Conservation (phyloP, 1,284 basidiomycete genomes). For the Takashimella koratensis region DNA sequence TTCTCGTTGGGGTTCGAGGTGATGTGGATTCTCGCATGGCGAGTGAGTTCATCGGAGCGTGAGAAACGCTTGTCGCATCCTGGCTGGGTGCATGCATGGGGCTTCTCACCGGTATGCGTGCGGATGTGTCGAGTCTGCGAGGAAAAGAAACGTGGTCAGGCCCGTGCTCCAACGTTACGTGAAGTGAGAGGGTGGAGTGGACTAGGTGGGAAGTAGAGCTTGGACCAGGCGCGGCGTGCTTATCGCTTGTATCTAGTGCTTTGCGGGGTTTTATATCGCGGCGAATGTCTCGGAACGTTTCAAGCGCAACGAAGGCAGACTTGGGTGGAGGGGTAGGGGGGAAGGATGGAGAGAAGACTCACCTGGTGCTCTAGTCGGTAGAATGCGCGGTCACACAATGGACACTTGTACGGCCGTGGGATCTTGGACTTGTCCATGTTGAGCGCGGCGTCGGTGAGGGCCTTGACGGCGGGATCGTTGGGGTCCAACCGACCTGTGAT, state of each 20-base stretch:
- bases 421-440: slow-evolving; percentile 54
- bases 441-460: slow-evolving; percentile 49
- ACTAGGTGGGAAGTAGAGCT: too few relatives aligned
- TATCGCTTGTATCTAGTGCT: too few relatives aligned
- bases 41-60: slow-evolving; percentile 92
- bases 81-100: slow-evolving; percentile 86
- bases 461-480: slow-evolving; percentile 50
- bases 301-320: too few relatives aligned
- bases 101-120: slow-evolving; percentile 97
- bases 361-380: slow-evolving; percentile 91
- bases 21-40: slow-evolving; percentile 89
- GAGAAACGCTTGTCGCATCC: slow-evolving; percentile 99
- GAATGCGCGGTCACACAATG: slow-evolving; percentile 85
- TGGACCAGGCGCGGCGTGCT: too few relatives aligned
- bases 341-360: slow-evolving; percentile 33
- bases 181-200: slow-evolving; percentile 1
- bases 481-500: slow-evolving; percentile 50
- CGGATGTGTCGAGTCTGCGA: slow-evolving; percentile 91
- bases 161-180: not conserved
- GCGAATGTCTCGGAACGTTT: too few relatives aligned
- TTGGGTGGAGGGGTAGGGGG: too few relatives aligned
- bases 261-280: too few relatives aligned
- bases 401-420: slow-evolving; percentile 89
- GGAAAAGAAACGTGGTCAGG: too few relatives aligned
- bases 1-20: slow-evolving; percentile 37